A percentile compares a stretch with the other conserved stretches of the same genome.
These are phyloP conservation scores for Leccinum insigne DNA, from an alignment of 1,284 basidiomycete species.

Conservation along the genomic window DNA sequence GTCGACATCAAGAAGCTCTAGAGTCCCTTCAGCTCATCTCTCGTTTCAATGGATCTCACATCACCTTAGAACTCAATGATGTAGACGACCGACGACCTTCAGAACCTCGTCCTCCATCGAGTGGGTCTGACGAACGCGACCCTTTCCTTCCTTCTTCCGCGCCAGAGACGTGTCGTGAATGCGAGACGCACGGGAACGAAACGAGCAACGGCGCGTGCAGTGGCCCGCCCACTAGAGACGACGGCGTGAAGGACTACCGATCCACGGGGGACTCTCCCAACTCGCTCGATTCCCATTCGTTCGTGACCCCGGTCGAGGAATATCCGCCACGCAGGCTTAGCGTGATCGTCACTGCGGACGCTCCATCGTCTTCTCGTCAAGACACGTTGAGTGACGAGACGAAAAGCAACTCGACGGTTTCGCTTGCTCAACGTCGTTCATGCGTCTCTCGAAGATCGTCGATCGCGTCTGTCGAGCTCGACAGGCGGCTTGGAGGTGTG, in stretches of 20 bases:
- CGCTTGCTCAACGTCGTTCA: slow-evolving; percentile 12
- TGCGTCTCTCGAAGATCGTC: slow-evolving; percentile 21
- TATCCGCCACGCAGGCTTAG: slow-evolving; percentile 26
- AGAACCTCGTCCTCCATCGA: slow-evolving; percentile 13
- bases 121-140: slow-evolving; percentile 26
- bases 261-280: slow-evolving; percentile 41
- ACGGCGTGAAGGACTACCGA: slow-evolving; percentile 37
- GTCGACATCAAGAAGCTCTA: slow-evolving; percentile 80
- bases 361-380: slow-evolving; percentile 12
- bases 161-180: slow-evolving; percentile 17
- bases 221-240: slow-evolving; percentile 16
- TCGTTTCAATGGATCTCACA: slow-evolving; percentile 75
- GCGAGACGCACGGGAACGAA: slow-evolving; percentile 5
- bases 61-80: slow-evolving; percentile 68
- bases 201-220: slow-evolving; percentile 15
- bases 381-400: slow-evolving; percentile 14
- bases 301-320: slow-evolving; percentile 34
- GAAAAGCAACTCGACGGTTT: slow-evolving; percentile 9
- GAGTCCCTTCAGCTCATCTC: slow-evolving; percentile 83
- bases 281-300: slow-evolving; percentile 37
- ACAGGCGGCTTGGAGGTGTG: slow-evolving; percentile 39
- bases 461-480: slow-evolving; percentile 36
- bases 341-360: slow-evolving; percentile 1
- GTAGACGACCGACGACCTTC: slow-evolving; percentile 54
- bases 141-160: slow-evolving; percentile 26